Evolutionary conservation across 2,329 filamentous ascomycete genomes (phyloP).

Genomic region (Hypoxylon sp.): DNA sequence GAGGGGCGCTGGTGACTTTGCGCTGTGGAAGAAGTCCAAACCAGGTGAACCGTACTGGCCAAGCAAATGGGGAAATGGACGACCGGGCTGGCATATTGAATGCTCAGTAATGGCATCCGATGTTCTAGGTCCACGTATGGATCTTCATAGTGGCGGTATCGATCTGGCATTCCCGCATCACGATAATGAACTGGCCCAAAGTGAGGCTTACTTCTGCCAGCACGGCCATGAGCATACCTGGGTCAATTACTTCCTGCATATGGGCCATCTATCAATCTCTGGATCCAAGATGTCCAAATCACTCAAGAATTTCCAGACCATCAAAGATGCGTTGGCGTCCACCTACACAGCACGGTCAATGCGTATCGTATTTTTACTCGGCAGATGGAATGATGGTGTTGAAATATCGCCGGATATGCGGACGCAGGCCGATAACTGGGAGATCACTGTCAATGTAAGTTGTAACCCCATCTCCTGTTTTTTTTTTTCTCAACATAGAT

Average conservation of each 20-base stretch:
- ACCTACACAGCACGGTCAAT: conserved; percentile 83
- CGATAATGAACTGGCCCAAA: conserved; percentile 86
- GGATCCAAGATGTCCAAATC: conserved; percentile 97
- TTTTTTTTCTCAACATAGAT: neutral
- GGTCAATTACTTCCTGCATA: conserved; percentile 97
- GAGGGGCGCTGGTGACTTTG: conserved; percentile 85
- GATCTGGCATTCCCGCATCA: conserved; percentile 94
- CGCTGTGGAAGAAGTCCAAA: conserved; percentile 93
- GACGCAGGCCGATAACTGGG: conserved; percentile 81
- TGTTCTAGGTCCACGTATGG: conserved; percentile 86
- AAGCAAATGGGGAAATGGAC: conserved; percentile 87
- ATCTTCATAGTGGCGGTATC: conserved; percentile 93
- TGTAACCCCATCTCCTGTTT: neutral
- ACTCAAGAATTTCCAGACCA: conserved; percentile 95
- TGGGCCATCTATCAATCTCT: conserved; percentile 90
- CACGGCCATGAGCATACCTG: conserved; percentile 75
- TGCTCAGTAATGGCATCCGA: conserved; percentile 96
- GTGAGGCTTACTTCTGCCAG: conserved; percentile 77
- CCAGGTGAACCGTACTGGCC: conserved; percentile 92
- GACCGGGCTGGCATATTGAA: conserved; percentile 97
- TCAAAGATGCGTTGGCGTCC: conserved; percentile 81
- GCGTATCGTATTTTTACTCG: conserved; percentile 88
- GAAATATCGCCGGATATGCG: conserved; percentile 91
- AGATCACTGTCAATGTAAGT: conserved; percentile 78
- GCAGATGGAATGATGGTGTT: conserved; percentile 90